phyloP scores from a whole-genome alignment of 495 filamentous ascomycete genomes.

The Penicillium antarcticum region DNA sequence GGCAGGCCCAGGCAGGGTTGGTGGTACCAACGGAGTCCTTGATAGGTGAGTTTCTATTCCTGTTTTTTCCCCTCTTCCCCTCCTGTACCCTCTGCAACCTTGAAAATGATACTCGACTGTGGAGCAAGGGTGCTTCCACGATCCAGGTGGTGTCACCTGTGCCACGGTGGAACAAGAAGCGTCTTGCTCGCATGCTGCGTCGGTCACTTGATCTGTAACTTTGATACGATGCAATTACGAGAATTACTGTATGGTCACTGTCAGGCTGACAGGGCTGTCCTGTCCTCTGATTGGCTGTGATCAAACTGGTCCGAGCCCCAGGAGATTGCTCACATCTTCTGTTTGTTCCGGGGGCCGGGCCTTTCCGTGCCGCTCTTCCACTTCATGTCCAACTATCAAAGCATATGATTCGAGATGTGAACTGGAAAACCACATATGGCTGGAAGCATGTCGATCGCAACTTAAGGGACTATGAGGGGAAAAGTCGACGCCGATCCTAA shows the following conservation, averaged over 20 bases:
- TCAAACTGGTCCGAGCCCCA: constrained; percentile 18
- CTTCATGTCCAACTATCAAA: constrained; percentile 6
- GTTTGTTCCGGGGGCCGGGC: constrained; percentile 33
- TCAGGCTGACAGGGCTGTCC: constrained; percentile 22
- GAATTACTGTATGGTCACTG: constrained; percentile 32
- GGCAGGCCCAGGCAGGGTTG: constrained; percentile 68
- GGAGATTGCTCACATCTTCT: too few relatives aligned
- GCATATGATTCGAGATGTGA: not conserved
- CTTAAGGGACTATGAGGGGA: not conserved
- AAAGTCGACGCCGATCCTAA: not conserved
- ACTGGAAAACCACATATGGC: not conserved
- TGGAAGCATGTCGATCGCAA: constrained; percentile 1
- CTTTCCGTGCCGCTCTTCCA: constrained; percentile 42
- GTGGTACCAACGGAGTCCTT: constrained; percentile 69
- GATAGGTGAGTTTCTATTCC: constrained; percentile 73
- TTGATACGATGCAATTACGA: not conserved
- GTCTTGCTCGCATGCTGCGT: constrained; percentile 58
- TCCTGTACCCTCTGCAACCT: constrained; percentile 22
- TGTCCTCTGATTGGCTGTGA: constrained; percentile 19
- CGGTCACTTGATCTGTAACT: constrained; percentile 62
- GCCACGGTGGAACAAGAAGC: constrained; percentile 29
- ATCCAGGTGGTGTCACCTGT: constrained; percentile 37
- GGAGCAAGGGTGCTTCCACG: constrained; percentile 33
- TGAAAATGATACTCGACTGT: constrained; percentile 25
- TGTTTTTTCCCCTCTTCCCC: constrained; percentile 17